phyloP scores from a whole-genome alignment of 495 filamentous ascomycete genomes.

The Staphylotrichum tortipilum region DNA sequence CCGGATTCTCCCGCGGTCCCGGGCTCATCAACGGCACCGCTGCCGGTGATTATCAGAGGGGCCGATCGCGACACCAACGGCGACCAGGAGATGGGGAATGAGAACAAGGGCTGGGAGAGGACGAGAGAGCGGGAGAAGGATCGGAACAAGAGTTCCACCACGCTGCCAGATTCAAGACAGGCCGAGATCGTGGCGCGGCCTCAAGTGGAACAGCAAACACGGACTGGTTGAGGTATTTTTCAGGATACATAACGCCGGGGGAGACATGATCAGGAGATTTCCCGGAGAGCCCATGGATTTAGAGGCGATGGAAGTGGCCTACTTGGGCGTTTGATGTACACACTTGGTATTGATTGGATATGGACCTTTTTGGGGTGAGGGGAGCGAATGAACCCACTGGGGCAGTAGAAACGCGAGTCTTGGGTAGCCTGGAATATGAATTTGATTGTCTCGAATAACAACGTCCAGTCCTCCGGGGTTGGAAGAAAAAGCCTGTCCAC shows the following conservation, averaged over 20 bases:
- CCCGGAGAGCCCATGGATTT: background rate
- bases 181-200: background rate
- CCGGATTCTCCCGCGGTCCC: conserved; percentile 16
- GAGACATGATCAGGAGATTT: background rate
- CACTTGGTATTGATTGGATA: background rate
- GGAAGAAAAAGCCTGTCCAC: no score
- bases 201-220: background rate
- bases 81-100: conserved; percentile 13
- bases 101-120: conserved; percentile 8
- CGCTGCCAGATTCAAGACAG: background rate
- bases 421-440: no score
- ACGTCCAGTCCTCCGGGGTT: no score
- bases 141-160: background rate
- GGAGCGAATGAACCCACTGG: background rate
- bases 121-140: conserved; percentile 22
- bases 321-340: background rate
- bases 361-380: no score
- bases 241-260: background rate
- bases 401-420: no score
- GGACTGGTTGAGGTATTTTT: background rate
- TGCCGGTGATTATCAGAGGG: background rate
- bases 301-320: background rate
- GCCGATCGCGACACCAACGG: conserved; percentile 23
- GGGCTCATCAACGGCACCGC: background rate
- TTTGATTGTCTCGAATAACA: no score